A percentile compares a stretch with the other conserved stretches of the same genome.
Conservation (phyloP, 305 asterid species). For the Fraxinus xanthoxyloides region DNA sequence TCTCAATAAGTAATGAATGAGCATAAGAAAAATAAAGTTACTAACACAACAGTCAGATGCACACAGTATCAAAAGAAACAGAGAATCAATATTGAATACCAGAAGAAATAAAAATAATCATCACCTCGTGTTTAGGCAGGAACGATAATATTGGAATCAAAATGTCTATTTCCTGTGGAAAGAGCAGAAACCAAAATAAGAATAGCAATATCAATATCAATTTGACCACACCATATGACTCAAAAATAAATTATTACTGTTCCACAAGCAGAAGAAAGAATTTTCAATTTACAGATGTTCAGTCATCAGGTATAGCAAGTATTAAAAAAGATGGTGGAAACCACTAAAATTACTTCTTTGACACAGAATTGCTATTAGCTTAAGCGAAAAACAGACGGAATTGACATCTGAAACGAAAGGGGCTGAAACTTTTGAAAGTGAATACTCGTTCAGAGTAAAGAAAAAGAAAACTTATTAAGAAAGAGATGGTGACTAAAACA, state of each 20-base stretch:
- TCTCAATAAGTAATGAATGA: background rate
- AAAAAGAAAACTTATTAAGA: constrained; percentile 1
- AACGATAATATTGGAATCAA: constrained; percentile 77
- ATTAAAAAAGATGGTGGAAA: background rate
- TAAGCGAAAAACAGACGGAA: background rate
- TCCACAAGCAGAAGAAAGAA: background rate
- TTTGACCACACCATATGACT: background rate
- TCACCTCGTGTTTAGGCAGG: constrained; percentile 87
- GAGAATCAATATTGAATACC: background rate
- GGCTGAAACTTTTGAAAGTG: constrained; percentile 9
- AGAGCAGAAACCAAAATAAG: constrained; percentile 20
- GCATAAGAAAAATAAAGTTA: background rate
- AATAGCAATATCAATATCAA: constrained; percentile 3
- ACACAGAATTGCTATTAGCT: background rate
- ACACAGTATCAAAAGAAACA: constrained; percentile 12
- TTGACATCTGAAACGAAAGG: constrained; percentile 13
- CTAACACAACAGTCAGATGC: constrained; percentile 18
- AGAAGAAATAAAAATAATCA: constrained; percentile 22
- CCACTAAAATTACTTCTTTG: background rate
- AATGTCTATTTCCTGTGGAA: constrained; percentile 77
- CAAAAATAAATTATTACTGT: background rate
- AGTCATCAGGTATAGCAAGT: background rate
- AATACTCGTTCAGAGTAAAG: background rate
- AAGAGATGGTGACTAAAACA: constrained; percentile 12
- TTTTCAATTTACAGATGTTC: background rate